Percentiles rank a stretch among this genome's conserved stretches.
These are phyloP conservation scores for Vitis rotundifolia DNA, from an alignment of 164 flowering plant species.

Conservation along the genomic window DNA sequence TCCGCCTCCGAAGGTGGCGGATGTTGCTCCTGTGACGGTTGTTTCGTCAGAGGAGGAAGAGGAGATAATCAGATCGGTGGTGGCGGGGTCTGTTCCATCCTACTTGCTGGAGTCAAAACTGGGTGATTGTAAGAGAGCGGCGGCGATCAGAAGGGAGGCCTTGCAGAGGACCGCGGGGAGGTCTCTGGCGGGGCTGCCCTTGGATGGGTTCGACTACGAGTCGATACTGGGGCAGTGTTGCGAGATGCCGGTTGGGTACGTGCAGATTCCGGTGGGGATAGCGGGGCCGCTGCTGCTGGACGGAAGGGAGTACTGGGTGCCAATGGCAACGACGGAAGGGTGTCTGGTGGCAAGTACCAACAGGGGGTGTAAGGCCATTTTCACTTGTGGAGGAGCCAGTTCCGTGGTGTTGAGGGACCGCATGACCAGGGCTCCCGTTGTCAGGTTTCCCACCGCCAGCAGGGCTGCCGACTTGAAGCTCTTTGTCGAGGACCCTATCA, in stretches of 20 bases:
- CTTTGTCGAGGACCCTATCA: constrained; percentile 34
- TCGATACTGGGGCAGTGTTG: constrained; percentile 35
- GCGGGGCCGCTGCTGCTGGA: constrained; percentile 35
- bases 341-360: constrained; percentile 40
- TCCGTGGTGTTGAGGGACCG: constrained; percentile 26
- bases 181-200: constrained; percentile 26
- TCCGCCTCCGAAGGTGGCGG: not conserved
- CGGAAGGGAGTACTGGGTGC: constrained; percentile 20
- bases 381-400: constrained; percentile 30
- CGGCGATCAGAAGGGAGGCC: constrained; percentile 22
- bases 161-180: constrained; percentile 20
- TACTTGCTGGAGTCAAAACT: constrained; percentile 24
- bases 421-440: constrained; percentile 40
- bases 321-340: constrained; percentile 35
- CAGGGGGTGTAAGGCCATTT: constrained; percentile 39
- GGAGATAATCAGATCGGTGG: constrained; percentile 18
- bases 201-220: constrained; percentile 31
- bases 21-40: not conserved
- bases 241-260: constrained; percentile 36
- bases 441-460: constrained; percentile 33
- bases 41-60: constrained; percentile 20
- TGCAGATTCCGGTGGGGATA: constrained; percentile 35
- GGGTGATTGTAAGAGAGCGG: constrained; percentile 27
- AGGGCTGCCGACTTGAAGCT: constrained; percentile 33
- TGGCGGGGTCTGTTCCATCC: constrained; percentile 24